phyloP scores from a whole-genome alignment of 2,329 filamentous ascomycete species.

The Penicillium sp. region DNA sequence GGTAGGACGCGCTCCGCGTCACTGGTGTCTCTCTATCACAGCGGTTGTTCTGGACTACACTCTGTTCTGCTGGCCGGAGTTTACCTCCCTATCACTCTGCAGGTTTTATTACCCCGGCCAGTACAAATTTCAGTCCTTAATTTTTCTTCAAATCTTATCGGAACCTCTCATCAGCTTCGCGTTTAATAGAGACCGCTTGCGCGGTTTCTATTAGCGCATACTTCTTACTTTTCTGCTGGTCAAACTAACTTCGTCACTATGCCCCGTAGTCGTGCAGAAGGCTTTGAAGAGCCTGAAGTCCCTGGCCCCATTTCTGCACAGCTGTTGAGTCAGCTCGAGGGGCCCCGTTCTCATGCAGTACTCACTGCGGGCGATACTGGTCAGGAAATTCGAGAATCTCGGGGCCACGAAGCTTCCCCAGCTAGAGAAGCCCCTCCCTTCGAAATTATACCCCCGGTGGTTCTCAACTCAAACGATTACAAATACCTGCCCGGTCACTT shows the following conservation, averaged over 20 bases:
- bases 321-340: constrained; percentile 6
- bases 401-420: not conserved
- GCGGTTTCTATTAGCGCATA: not conserved
- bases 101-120: not conserved
- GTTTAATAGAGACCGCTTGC: not conserved
- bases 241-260: not conserved
- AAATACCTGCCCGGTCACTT: constrained; percentile 42
- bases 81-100: not conserved
- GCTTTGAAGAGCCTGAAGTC: constrained; percentile 1
- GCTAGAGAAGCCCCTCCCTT: constrained; percentile 1
- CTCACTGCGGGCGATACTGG: not conserved
- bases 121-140: not conserved
- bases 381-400: not conserved
- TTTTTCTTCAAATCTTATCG: not conserved
- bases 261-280: not conserved
- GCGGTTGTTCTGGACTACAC: not conserved
- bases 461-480: constrained; percentile 33
- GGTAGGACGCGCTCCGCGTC: not conserved
- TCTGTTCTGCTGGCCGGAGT: not conserved
- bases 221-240: not conserved
- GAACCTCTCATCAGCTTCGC: not conserved
- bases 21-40: not conserved
- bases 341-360: not conserved
- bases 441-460: constrained; percentile 33
- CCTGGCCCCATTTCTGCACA: constrained; percentile 9